Percentiles rank a stretch among this genome's conserved stretches.
Evolutionary conservation across 2,329 filamentous ascomycete genomes (phyloP).

Genomic region (Harringtonia aguacate): DNA sequence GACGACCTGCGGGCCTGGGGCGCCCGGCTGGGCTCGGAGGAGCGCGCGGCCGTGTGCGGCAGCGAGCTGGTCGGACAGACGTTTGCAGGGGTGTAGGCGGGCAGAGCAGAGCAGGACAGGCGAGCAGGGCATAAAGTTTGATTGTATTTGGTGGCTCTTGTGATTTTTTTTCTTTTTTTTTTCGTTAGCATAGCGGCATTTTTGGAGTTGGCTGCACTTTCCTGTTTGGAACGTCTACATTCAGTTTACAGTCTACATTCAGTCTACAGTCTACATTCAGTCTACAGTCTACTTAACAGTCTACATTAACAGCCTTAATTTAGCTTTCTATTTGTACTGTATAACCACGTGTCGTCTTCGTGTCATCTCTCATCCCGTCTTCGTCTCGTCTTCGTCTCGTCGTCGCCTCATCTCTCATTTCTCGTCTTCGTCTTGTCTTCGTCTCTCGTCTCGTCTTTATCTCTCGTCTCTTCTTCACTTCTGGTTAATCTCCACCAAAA

Average conservation of each 20-base stretch:
- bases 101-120: no score
- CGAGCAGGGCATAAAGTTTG: background rate
- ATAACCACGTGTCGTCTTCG: background rate
- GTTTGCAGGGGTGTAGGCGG: conserved; percentile 13
- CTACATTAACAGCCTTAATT: no score
- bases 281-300: no score
- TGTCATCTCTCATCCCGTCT: background rate
- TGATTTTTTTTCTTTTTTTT: background rate
- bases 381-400: background rate
- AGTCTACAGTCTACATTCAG: no score
- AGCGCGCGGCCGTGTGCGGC: conserved; percentile 13
- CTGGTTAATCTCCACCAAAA: no score
- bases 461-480: background rate
- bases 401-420: background rate
- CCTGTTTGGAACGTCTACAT: no score
- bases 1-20: conserved; percentile 14
- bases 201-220: no score
- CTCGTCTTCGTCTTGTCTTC: background rate
- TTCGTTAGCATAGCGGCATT: no score
- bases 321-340: no score
- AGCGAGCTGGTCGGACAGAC: conserved; percentile 11
- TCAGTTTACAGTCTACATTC: no score
- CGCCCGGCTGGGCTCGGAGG: conserved; percentile 9
- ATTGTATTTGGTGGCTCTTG: background rate
- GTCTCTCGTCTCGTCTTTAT: background rate